Base-by-base conservation (phyloP, 345 rosid species). In the Pistacia vera region DNA sequence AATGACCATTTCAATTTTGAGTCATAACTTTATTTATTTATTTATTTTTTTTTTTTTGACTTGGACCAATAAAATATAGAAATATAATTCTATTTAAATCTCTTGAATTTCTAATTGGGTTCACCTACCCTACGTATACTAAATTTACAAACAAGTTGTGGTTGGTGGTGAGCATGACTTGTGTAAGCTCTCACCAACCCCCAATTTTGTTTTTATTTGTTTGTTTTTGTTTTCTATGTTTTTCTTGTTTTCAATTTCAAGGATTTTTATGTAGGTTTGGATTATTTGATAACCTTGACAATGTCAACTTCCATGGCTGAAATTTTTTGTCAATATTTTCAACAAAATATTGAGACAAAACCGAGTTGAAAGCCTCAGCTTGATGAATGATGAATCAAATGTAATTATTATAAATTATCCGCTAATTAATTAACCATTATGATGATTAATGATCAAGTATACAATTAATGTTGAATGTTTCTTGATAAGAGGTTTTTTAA, bases 161-260 rank as follows among this genome's bases (percentile, higher is more conserved):
- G 78, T 72, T 81, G 85, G 77, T 63, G 81, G 69, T 41, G 83
- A 76, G 38, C 75, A 46, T 35, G 81, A 76, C 79, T 58, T 20
- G 55, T 9, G 61, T 20, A 13, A 55, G 25, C 28, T 11, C 76
- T 18, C 52, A 78, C 57, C 78, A 35, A 77, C 79, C 71, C 63
- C 55, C 68, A 16, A 11, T 17, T 55, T 18, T 65, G 6, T 28
- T 74, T 51, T 16, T 41, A 25, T 25, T 25, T 25, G 25, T 25
- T 25, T 25, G 25, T 25, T 25, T 25, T 25, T 25, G 25, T 25
- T 25, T 25, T 25, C 25, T 25, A 25, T 25, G 6, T 30, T 63
- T 2, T 63, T 5, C 68, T 38, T 41, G 3, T 38, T 36, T 36
- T 41, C 44, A 17, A 14, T 12, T 8, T 64, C 25, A 11, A 30